Base-by-base conservation (phyloP, 1,284 basidiomycete genomes). In the Hemileia vastatrix region DNA sequence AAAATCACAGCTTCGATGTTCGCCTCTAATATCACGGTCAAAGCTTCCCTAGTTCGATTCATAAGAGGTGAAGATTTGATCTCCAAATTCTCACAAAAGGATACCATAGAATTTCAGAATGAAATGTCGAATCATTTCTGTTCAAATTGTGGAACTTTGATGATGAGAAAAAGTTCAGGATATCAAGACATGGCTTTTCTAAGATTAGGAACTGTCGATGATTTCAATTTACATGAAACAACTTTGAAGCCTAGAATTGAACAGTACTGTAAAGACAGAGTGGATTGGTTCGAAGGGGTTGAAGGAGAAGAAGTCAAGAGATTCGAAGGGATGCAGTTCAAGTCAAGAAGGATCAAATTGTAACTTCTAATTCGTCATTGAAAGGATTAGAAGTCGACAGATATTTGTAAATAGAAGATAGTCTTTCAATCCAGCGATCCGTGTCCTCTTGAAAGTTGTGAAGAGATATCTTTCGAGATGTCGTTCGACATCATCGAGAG, bases 51-150 rank as follows among this genome's bases (percentile, higher is more conserved):
- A 64, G 65, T 75, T 19, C 57, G 66, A 33, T 68, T 71, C 66
- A 18, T 70, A 32, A 68, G 75, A 6, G 76, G 76, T 8, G 55
- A 72, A 63, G 68, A 68, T 31, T 66, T 68, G 33, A 66, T 77
- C 45, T 70, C 66, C 44, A 45, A 54, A 24, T 77, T 64, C 53
- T 54, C 23, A 13, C 71, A 74, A 52, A n/a, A 56, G 23, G 53
- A 61, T 3, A 75, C 74, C 15, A 71, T 68, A 3, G 53, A 56
- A 1, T 61, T 64, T 0, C 68, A 68, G 2, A 65, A 71, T 45
- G 59, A 18, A 15, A 77, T 77, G 76, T 67, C 73, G 21, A 77
- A 77, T 64, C 54, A 64, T n/a, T 77, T 77, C 63, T 77, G 76
- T 66, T 63, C 63, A 52, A 72, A 57, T 2, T 77, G 76, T 64